These are phyloP conservation scores for Fusarium goolgardi DNA, from an alignment of 2,329 filamentous ascomycete genomes.

Conservation along the genomic window DNA sequence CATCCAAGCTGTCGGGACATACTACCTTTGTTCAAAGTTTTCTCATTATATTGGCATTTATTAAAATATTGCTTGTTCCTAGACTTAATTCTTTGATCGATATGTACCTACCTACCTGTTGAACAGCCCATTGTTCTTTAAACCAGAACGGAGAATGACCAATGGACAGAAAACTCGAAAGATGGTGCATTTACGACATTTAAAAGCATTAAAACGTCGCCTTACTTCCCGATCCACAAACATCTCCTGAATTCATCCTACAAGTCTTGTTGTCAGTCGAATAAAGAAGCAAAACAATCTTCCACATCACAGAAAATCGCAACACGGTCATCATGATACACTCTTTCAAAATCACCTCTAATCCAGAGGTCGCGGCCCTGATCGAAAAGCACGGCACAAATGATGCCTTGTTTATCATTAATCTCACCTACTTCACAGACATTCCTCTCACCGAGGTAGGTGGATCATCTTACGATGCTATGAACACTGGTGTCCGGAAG, in stretches of 20 bases:
- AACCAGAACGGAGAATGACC: background rate
- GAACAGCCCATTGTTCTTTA: background rate
- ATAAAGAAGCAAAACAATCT: background rate
- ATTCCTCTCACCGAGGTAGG: background rate
- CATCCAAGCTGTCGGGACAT: background rate
- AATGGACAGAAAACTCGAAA: background rate
- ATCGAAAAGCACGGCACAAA: conserved; percentile 8
- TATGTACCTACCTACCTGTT: background rate
- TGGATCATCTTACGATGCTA: background rate
- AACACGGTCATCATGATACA: background rate
- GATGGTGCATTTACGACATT: background rate
- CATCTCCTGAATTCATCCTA: background rate
- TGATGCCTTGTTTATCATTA: background rate
- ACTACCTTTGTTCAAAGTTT: background rate
- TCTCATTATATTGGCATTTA: background rate
- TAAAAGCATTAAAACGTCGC: background rate
- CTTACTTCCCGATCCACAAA: background rate
- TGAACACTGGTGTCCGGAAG: background rate
- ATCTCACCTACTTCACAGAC: background rate
- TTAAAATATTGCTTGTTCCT: background rate
- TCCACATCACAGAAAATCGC: background rate
- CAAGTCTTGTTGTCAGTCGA: background rate
- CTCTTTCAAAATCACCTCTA: background rate
- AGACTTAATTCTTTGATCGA: background rate
- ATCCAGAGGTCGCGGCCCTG: background rate